phyloP scores from a whole-genome alignment of 768 basidiomycete genomes.

The Ramaria sp. region DNA sequence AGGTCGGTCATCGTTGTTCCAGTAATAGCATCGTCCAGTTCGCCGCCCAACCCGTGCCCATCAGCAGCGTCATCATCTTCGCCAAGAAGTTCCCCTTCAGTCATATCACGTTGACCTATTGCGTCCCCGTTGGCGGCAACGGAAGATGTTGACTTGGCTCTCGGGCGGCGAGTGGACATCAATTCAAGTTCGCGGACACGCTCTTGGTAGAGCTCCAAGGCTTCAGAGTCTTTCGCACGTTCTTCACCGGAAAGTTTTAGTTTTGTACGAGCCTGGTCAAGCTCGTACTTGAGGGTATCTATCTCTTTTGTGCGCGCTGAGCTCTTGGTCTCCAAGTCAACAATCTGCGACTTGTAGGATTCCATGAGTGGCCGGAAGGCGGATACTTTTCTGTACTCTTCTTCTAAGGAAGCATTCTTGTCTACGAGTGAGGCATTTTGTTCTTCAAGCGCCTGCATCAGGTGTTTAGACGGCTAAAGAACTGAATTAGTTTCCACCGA shows the following conservation, averaged over 20 bases:
- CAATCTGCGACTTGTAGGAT: slow-evolving; percentile 80
- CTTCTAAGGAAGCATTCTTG: slow-evolving; percentile 84
- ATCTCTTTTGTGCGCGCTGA: slow-evolving; percentile 59
- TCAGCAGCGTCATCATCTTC: slow-evolving; percentile 29
- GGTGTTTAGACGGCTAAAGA: neutral
- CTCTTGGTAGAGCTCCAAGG: slow-evolving; percentile 84
- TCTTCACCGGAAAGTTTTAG: slow-evolving; percentile 61
- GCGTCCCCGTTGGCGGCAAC: slow-evolving; percentile 17
- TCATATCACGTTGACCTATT: slow-evolving; percentile 17
- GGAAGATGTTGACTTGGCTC: slow-evolving; percentile 19
- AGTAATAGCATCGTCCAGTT: slow-evolving; percentile 76
- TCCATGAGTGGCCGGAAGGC: slow-evolving; percentile 87
- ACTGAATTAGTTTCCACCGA: slow-evolving; percentile 6
- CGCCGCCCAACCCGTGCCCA: slow-evolving; percentile 62
- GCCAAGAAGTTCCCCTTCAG: slow-evolving; percentile 37
- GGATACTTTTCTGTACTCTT: slow-evolving; percentile 80
- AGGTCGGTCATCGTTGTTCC: slow-evolving; percentile 88
- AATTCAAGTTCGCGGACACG: slow-evolving; percentile 83
- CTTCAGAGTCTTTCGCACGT: slow-evolving; percentile 69
- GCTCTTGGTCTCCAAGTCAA: slow-evolving; percentile 65
- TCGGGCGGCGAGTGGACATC: slow-evolving; percentile 38
- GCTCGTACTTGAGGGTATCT: slow-evolving; percentile 61
- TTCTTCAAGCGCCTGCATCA: slow-evolving; percentile 66
- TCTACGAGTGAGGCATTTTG: slow-evolving; percentile 90
- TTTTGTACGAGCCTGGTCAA: slow-evolving; percentile 64